Percentiles rank a stretch among this genome's conserved stretches.
These are phyloP conservation scores for Clavariopsis aquatica DNA, from an alignment of 495 filamentous ascomycete genomes.

Conservation along the genomic window DNA sequence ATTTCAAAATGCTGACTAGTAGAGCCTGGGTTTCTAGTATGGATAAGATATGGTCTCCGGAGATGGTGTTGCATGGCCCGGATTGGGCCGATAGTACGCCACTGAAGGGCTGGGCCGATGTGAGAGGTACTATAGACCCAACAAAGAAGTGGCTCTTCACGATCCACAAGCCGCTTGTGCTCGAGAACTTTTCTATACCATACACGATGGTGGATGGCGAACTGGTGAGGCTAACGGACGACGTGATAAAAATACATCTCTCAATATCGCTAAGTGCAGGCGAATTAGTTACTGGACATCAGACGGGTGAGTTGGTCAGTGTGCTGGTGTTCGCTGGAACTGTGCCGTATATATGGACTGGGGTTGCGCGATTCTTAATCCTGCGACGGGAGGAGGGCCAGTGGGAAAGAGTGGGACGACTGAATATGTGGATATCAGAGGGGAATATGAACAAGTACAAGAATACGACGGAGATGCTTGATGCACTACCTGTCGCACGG, in stretches of 20 bases:
- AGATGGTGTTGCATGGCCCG: not conserved
- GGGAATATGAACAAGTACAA: not conserved
- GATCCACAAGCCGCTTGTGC: not conserved
- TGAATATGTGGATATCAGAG: not conserved
- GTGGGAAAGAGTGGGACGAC: not conserved
- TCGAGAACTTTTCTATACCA: not conserved
- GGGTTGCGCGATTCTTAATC: not conserved
- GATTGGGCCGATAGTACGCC: not conserved
- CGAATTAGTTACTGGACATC: not conserved
- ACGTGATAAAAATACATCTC: not conserved
- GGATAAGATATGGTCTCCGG: not conserved
- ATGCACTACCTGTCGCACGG: not conserved
- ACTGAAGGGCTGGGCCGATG: not conserved
- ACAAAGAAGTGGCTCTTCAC: not conserved
- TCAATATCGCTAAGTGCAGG: not conserved
- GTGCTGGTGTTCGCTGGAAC: not conserved
- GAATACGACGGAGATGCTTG: not conserved
- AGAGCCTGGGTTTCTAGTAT: not conserved
- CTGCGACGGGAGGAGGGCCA: not conserved
- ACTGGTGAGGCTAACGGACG: not conserved
- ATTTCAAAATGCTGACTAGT: not conserved
- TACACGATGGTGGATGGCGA: not conserved
- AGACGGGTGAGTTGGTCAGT: not conserved
- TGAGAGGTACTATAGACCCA: not conserved
- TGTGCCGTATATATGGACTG: not conserved